phyloP scores from a whole-genome alignment of 371 early-diverging fungal genomes.

The Apophysomyces sp. region DNA sequence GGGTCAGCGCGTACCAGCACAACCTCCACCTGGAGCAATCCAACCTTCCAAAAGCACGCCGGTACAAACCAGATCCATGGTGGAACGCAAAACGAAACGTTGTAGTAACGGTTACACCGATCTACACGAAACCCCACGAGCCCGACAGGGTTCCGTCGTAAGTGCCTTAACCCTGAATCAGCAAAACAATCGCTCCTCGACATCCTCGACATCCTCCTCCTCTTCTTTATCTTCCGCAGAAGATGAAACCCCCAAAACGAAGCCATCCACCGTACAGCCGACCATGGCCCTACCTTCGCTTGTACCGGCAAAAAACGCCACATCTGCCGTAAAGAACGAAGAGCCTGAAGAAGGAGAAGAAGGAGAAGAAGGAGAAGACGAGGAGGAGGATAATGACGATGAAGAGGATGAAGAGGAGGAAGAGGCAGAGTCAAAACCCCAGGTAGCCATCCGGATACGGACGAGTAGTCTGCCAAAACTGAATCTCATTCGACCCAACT shows the following conservation, averaged over 20 bases:
- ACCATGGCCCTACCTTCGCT: slow-evolving; percentile 7
- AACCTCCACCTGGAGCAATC: background rate
- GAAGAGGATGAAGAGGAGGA: background rate
- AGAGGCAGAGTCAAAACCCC: background rate
- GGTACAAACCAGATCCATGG: background rate
- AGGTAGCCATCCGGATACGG: slow-evolving; percentile 15
- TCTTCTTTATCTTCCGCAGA: background rate
- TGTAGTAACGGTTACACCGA: slow-evolving; percentile 12
- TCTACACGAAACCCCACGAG: slow-evolving; percentile 5
- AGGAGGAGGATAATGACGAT: background rate
- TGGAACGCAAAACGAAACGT: background rate
- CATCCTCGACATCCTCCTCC: background rate
- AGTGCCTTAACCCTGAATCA: background rate
- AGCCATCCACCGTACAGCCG: background rate
- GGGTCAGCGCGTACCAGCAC: background rate
- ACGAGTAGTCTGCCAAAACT: slow-evolving; percentile 24
- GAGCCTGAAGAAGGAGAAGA: background rate
- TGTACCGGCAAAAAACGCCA: background rate
- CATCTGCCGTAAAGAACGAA: background rate
- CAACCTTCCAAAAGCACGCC: slow-evolving; percentile 7
- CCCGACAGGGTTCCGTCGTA: background rate
- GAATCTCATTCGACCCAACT: background rate
- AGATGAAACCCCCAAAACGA: background rate
- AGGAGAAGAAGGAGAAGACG: slow-evolving; percentile 1
- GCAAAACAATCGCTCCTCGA: background rate